Percentiles rank a stretch among this genome's conserved stretches.
These are phyloP conservation scores for Naganishia albida DNA, from an alignment of 1,284 basidiomycete genomes.

Conservation along the genomic window DNA sequence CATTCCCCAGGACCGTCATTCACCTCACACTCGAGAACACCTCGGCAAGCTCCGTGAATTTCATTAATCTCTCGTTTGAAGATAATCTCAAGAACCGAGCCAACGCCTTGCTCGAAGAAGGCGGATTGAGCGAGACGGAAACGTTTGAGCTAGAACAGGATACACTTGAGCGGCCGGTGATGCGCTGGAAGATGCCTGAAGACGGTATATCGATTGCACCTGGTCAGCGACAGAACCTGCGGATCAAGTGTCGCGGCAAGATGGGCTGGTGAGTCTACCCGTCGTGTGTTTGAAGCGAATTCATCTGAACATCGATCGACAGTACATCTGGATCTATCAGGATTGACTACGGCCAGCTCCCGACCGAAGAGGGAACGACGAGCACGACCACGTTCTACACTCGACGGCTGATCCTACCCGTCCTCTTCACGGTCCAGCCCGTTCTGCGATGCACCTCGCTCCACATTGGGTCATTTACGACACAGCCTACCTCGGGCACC, in stretches of 20 bases:
- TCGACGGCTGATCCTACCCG: constrained; percentile 76
- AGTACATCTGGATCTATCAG: constrained; percentile 77
- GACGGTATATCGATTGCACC: constrained; percentile 63
- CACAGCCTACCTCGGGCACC: constrained; percentile 29
- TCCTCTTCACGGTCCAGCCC: constrained; percentile 88
- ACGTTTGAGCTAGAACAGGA: constrained; percentile 88
- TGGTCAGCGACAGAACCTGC: constrained; percentile 68
- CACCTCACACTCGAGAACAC: constrained; percentile 85
- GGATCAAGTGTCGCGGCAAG: constrained; percentile 79
- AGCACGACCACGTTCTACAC: constrained; percentile 64
- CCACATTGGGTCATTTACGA: constrained; percentile 62
- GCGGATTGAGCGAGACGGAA: constrained; percentile 76
- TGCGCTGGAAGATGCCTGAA: constrained; percentile 67
- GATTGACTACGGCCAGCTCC: constrained; percentile 74
- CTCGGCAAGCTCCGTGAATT: constrained; percentile 77
- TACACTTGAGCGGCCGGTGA: constrained; percentile 73
- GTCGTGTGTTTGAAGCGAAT: neutral
- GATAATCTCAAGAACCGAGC: constrained; percentile 81
- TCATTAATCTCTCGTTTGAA: constrained; percentile 78
- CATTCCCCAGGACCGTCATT: constrained; percentile 65
- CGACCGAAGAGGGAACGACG: constrained; percentile 36
- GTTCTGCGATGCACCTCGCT: constrained; percentile 82
- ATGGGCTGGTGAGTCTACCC: constrained; percentile 73
- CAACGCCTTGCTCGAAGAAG: constrained; percentile 73
- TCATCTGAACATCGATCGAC: constrained; percentile 5